Evolutionary conservation across 2,329 filamentous ascomycete genomes (phyloP), one percentile per base, ranked within the genome.

Genomic region (Botrytis squamosa): DNA sequence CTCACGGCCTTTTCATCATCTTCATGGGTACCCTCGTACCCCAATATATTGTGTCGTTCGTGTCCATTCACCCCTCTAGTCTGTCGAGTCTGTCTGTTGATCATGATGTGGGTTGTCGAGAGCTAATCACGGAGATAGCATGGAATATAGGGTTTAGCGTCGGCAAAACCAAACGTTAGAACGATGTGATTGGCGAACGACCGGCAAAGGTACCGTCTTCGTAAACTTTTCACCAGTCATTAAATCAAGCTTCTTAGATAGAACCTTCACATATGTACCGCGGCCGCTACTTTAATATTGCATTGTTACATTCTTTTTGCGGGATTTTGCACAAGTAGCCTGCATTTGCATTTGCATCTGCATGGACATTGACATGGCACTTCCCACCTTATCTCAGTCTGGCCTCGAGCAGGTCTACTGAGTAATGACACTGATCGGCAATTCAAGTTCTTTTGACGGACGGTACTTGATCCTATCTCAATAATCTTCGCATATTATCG

Each of bases 211-310:
- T 8, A 44, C 20, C 42, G 18, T n/a, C 29, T 29, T 52, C 20
- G 29, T 67, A n/a, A 49, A 52, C 20, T 44, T 36, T 36, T 52
- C 44, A 38, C 44, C 22, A 52, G 29, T 52, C 33, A 38, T 9
- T 38, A 38, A 25, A 66, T 38, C 64, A 52, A 38, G 29, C 64
- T 63, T 63, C 38, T 18, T 25, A n/a, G 33, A 9, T 38, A 9
- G 22, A n/a, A 63, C 25, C 60, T 40, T 66, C 60, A 72, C 69
- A 64, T 64, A 40, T 57, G 25, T 72, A 59, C 70, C 62, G 60
- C 65, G 70, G 70, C 49, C 49, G 36, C 59, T 67, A 57, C 52
- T 57, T 14, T 57, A 29, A 22, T 22, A 67, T 72, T 59, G 42
- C 20, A 42, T 38, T 38, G 38, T 72, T 72, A 66, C 60, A 72